Conservation (phyloP, 805 yeast species). For the Saccharomycopsis synnaedendra region DNA sequence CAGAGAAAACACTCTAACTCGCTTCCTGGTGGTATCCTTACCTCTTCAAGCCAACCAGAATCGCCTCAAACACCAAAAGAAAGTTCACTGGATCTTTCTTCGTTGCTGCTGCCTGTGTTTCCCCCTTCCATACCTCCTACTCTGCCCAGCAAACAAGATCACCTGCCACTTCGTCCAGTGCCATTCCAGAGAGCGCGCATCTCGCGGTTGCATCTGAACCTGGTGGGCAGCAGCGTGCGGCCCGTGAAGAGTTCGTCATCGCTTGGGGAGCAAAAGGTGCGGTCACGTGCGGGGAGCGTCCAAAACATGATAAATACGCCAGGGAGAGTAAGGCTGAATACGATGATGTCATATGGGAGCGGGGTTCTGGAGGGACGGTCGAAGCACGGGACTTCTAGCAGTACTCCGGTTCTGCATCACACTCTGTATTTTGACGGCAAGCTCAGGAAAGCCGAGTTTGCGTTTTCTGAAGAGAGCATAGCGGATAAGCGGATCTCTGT, state of each 20-base stretch:
- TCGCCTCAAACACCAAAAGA: not conserved
- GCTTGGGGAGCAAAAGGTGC: not conserved
- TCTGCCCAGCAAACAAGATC: not conserved
- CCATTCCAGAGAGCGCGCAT: not conserved
- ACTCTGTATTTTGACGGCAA: not conserved
- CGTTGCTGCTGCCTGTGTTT: constrained; percentile 12
- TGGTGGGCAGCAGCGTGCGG: constrained; percentile 7
- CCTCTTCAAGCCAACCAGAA: not conserved
- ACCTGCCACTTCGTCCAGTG: not conserved
- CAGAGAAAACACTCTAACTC: constrained; percentile 9
- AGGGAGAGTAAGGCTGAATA: constrained; percentile 13
- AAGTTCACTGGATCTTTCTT: not conserved
- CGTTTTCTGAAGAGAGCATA: not conserved
- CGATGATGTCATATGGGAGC: constrained; percentile 11
- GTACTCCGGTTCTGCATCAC: not conserved
- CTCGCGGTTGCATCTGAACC: constrained; percentile 9
- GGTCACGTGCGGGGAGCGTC: constrained; percentile 10
- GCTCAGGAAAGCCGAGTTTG: not conserved
- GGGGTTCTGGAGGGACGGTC: constrained; percentile 1
- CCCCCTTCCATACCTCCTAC: constrained; percentile 17
- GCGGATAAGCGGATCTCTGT: no score
- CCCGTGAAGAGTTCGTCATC: not conserved
- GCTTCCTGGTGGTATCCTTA: constrained; percentile 1
- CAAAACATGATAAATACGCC: constrained; percentile 16
- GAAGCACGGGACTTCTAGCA: not conserved